Base-by-base conservation (phyloP, 2,329 filamentous ascomycete species). In the Fusarium sterilihyphosum region DNA sequence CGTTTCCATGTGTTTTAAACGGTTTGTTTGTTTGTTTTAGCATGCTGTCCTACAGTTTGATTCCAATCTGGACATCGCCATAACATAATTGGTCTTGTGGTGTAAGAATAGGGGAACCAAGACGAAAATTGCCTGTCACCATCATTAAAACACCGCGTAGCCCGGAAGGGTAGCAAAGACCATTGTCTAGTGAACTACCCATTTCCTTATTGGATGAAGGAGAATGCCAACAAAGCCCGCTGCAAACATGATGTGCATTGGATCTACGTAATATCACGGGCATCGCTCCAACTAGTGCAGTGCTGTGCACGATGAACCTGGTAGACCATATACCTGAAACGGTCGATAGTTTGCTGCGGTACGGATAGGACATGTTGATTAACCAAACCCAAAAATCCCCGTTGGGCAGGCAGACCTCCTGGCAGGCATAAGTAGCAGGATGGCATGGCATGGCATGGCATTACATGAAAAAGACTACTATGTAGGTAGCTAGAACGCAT, bases 231-330 rank as follows among this genome's bases (percentile, higher is more conserved):
- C 61, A 29, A 59, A 65, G 63, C 52, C 41, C 53, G 65, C 70
- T 74, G 68, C 73, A 76, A 71, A 75, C 71, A 71, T 75, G 71
- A 67, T 76, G 61, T 68, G 76, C 76, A 78, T 75, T 64, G 46
- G 29, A 69, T 50, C 57, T 65, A 41, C 31, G 24, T 49, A 38
- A 40, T 41, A 47, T 44, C n/a, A 65, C 35, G 46, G 50, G 69
- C 58, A 60, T 41, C 20, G 31, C 64, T 54, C 29, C 16, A 26
- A 41, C 37, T 57, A 61, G 59, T 61, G n/a, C 49, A 26, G 46
- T 31, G 26, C 46, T 29, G 49, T 57, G 20, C 43, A 57, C 59
- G 29, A 33, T 35, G 31, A 44, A 44, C 31, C 38, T 46, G n/a
- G n/a, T 31, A 46, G 31, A 16, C 43, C 63, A 46, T 69, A 35